phyloP scores from a whole-genome alignment of 345 rosid genomes.

The Orychophragmus violaceus region DNA sequence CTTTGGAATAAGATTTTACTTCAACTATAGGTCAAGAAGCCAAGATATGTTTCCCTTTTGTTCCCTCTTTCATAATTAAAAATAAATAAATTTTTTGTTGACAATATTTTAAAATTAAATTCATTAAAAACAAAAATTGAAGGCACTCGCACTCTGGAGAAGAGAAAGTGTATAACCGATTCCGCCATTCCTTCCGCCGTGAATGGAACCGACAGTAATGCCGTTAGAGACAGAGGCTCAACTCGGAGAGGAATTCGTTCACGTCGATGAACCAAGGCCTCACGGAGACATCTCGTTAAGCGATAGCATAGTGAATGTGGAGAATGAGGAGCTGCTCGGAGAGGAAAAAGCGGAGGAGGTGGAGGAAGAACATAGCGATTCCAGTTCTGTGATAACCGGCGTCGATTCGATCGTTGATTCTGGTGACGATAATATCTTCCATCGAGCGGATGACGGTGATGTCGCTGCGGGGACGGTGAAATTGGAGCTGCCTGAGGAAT shows the following conservation, averaged over 20 bases:
- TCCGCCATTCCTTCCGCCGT: too few relatives aligned
- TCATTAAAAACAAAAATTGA: neutral
- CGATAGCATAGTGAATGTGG: slow-evolving; percentile 60
- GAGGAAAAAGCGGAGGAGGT: slow-evolving; percentile 19
- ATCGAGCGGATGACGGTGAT: neutral
- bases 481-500: slow-evolving; percentile 61
- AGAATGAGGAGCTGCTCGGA: too few relatives aligned
- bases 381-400: slow-evolving; percentile 6
- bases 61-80: neutral
- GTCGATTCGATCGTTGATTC: slow-evolving; percentile 15
- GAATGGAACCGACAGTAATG: slow-evolving; percentile 38
- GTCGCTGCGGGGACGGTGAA: slow-evolving; percentile 23
- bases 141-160: neutral
- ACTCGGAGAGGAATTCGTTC: too few relatives aligned
- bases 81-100: neutral
- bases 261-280: too few relatives aligned
- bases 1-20: neutral
- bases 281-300: slow-evolving; percentile 32
- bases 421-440: slow-evolving; percentile 4
- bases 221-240: slow-evolving; percentile 29
- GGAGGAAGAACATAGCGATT: neutral
- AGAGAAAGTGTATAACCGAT: too few relatives aligned
- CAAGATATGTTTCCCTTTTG: neutral
- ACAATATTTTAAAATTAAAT: neutral
- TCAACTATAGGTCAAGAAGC: neutral